A percentile compares a stretch with the other conserved stretches of the same genome.
Evolutionary conservation across 1,139 yeast species (phyloP).

Genomic region (Tardiomyces digboiensis): DNA sequence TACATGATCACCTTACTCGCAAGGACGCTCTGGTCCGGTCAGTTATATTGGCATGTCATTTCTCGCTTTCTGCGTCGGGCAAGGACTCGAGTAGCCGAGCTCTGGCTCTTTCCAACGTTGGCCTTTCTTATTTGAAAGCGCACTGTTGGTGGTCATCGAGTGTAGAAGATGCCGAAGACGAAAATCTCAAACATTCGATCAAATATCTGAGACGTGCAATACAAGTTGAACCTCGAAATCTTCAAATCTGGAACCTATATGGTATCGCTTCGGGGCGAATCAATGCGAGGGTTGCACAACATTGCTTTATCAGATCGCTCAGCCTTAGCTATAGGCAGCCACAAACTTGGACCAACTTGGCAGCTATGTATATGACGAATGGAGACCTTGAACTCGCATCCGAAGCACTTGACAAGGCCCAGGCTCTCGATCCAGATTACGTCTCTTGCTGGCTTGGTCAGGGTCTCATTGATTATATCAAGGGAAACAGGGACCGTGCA

Average conservation of each 20-base stretch:
- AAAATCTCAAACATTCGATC: constrained; percentile 43
- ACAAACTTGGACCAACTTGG: constrained; percentile 72
- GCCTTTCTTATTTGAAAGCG: constrained; percentile 50
- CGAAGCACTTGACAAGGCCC: constrained; percentile 65
- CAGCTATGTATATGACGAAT: constrained; percentile 58
- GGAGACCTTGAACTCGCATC: constrained; percentile 68
- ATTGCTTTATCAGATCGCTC: constrained; percentile 79
- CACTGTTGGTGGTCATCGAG: constrained; percentile 27
- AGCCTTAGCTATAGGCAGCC: constrained; percentile 62
- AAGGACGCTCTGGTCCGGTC: neutral
- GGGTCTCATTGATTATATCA: constrained; percentile 55
- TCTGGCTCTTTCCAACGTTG: constrained; percentile 58
- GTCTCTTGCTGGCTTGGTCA: constrained; percentile 83
- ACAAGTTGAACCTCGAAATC: constrained; percentile 56
- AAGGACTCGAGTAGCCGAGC: constrained; percentile 30
- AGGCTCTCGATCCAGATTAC: constrained; percentile 71
- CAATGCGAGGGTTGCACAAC: constrained; percentile 75
- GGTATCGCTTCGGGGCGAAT: constrained; percentile 59
- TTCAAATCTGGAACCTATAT: constrained; percentile 72
- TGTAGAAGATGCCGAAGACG: neutral
- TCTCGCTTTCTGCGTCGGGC: neutral
- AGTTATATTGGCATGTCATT: neutral
- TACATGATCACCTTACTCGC: neutral
- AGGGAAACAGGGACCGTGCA: constrained; percentile 47
- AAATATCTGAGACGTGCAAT: constrained; percentile 55